Conservation (phyloP, 345 rosid species). For the Nasturtium officinale region DNA sequence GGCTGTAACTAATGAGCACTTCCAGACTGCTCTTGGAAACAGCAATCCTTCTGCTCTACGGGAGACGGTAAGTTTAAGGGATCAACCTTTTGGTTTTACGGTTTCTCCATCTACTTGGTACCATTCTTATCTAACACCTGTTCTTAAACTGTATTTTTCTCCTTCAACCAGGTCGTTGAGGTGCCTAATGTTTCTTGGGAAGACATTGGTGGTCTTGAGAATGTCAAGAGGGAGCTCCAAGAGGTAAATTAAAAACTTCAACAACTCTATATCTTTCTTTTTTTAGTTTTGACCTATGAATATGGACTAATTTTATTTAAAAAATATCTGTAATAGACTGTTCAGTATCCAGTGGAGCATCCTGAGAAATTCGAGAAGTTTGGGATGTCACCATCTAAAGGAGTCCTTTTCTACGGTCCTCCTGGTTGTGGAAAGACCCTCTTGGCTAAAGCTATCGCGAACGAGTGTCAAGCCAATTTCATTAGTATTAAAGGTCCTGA, state of each 20-base stretch:
- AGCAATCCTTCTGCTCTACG: constrained; percentile 79
- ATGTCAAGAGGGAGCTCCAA: constrained; percentile 73
- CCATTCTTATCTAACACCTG: background rate
- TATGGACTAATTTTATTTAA: constrained; percentile 14
- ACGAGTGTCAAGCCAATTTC: constrained; percentile 75
- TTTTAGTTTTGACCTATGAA: too few relatives aligned
- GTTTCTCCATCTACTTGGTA: constrained; percentile 8
- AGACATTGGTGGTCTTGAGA: constrained; percentile 76
- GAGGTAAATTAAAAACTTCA: constrained; percentile 48
- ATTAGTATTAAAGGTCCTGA: constrained; percentile 75
- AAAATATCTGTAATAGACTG: too few relatives aligned
- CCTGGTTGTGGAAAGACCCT: constrained; percentile 77
- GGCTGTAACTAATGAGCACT: constrained; percentile 73
- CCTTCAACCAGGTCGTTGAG: constrained; percentile 57
- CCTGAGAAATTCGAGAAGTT: constrained; percentile 79
- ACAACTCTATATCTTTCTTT: background rate
- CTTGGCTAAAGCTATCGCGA: constrained; percentile 70
- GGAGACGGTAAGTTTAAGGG: constrained; percentile 55
- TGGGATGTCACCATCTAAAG: constrained; percentile 83
- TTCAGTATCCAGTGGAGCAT: constrained; percentile 83
- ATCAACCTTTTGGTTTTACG: background rate
- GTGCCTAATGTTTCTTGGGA: constrained; percentile 74
- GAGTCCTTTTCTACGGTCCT: constrained; percentile 75
- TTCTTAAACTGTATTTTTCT: background rate
- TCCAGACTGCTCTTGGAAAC: constrained; percentile 68